These are phyloP conservation scores for Tetrahymena elliotti DNA, from an alignment of 73 alveolate genomes.

Conservation along the genomic window DNA sequence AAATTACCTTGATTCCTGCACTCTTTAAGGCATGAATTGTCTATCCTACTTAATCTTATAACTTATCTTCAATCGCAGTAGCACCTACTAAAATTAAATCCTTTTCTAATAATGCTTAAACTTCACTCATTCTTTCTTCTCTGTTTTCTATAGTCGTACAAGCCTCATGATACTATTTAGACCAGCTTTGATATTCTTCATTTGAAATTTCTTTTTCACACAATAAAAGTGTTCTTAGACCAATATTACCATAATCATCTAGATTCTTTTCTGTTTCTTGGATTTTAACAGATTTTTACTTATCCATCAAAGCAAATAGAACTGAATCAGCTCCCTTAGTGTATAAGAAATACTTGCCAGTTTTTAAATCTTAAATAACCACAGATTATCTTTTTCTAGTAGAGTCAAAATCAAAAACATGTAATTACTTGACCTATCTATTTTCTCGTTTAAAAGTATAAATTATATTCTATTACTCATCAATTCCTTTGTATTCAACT, in stretches of 20 bases:
- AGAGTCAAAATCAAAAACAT: constrained; percentile 69
- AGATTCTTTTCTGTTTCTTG: constrained; percentile 49
- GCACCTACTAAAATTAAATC: constrained; percentile 81
- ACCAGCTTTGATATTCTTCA: constrained; percentile 71
- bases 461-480: constrained; percentile 8
- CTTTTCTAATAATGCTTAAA: constrained; percentile 68
- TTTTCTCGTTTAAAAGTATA: constrained; percentile 45
- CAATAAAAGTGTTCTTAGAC: constrained; percentile 90
- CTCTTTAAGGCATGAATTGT: constrained; percentile 59
- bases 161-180: constrained; percentile 64
- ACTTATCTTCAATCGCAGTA: constrained; percentile 95
- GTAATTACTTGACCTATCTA: constrained; percentile 47
- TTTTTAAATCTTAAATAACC: constrained; percentile 57
- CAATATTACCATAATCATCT: constrained; percentile 75
- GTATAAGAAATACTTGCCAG: constrained; percentile 40
- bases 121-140: constrained; percentile 67
- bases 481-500: constrained; percentile 37
- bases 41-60: constrained; percentile 82
- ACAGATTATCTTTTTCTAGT: constrained; percentile 85
- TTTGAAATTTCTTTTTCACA: constrained; percentile 76
- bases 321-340: constrained; percentile 95
- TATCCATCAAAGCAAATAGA: constrained; percentile 49
- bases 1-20: constrained; percentile 81
- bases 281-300: constrained; percentile 2
- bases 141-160: constrained; percentile 57